These are phyloP conservation scores for Albifimbria verrucaria DNA, from an alignment of 2,329 filamentous ascomycete genomes.

Conservation along the genomic window DNA sequence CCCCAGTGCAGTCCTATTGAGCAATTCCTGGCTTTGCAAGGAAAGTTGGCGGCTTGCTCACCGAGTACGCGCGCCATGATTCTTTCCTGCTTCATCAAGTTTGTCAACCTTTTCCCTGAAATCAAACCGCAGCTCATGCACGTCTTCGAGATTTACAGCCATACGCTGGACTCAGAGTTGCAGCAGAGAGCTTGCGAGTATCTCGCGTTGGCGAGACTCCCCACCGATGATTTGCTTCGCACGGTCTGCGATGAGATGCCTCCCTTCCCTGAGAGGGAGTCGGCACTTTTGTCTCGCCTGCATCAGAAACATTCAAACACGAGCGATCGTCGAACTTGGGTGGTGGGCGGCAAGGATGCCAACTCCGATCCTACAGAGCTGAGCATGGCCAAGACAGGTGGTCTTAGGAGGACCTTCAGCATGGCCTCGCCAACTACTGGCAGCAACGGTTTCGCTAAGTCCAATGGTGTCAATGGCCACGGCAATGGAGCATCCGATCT, in stretches of 20 bases:
- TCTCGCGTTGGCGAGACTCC: slow-evolving; percentile 76
- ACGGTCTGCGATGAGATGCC: slow-evolving; percentile 99
- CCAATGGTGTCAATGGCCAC: slow-evolving; percentile 50
- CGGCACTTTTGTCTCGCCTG: slow-evolving; percentile 83
- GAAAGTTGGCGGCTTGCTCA: slow-evolving; percentile 85
- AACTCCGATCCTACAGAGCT: slow-evolving; percentile 80
- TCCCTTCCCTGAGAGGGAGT: slow-evolving; percentile 91
- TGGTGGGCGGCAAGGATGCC: slow-evolving; percentile 94
- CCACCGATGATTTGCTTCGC: slow-evolving; percentile 85
- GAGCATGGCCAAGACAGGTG: slow-evolving; percentile 73
- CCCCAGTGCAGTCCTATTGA: slow-evolving; percentile 93
- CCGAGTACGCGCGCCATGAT: slow-evolving; percentile 91
- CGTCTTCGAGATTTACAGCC: slow-evolving; percentile 88
- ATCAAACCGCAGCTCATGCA: slow-evolving; percentile 93
- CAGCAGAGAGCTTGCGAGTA: slow-evolving; percentile 98
- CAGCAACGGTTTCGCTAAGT: slow-evolving; percentile 30
- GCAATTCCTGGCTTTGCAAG: slow-evolving; percentile 88
- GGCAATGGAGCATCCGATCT: slow-evolving; percentile 62
- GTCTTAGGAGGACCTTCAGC: slow-evolving; percentile 84
- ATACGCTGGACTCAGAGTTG: slow-evolving; percentile 90
- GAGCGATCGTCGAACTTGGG: slow-evolving; percentile 94
- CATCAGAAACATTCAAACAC: slow-evolving; percentile 93
- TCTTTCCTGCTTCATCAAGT: slow-evolving; percentile 93
- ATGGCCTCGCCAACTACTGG: slow-evolving; percentile 44
- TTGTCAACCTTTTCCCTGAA: slow-evolving; percentile 95